These are phyloP conservation scores for Eleusine indica DNA, from an alignment of 176 grass and related monocot genomes.

Conservation along the genomic window DNA sequence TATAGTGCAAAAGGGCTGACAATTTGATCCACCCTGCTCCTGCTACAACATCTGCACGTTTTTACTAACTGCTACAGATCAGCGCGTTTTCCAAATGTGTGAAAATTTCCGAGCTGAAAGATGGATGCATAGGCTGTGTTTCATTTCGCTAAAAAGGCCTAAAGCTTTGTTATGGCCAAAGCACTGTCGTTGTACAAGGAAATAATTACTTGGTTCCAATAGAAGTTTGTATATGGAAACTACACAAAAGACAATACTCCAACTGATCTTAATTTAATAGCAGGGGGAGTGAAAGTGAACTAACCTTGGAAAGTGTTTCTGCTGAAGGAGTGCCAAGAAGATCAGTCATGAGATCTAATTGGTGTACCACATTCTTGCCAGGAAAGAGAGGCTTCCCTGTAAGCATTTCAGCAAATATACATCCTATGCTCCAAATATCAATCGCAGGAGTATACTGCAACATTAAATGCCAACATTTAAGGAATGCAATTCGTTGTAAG, in stretches of 20 bases:
- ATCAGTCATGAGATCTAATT: slow-evolving; percentile 87
- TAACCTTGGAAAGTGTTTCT: slow-evolving; percentile 65
- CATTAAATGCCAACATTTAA: slow-evolving; percentile 25
- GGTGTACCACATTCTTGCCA: slow-evolving; percentile 84
- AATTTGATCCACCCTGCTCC: no score
- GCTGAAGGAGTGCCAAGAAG: slow-evolving; percentile 71
- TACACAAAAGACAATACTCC: slow-evolving; percentile 4
- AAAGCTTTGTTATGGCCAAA: background rate
- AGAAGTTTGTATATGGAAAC: background rate
- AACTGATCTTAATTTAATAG: slow-evolving; percentile 18
- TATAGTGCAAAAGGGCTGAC: background rate
- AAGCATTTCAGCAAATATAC: slow-evolving; percentile 92
- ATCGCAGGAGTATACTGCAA: slow-evolving; percentile 83
- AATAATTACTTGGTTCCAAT: background rate
- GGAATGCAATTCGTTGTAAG: background rate
- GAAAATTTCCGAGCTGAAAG: background rate
- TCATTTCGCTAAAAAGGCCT: no score
- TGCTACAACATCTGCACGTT: background rate
- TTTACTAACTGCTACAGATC: background rate
- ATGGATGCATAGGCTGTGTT: no score
- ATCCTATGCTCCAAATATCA: slow-evolving; percentile 87
- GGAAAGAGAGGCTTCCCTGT: slow-evolving; percentile 74
- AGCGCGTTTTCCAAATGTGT: background rate
- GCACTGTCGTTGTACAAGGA: background rate
- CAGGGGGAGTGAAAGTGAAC: slow-evolving; percentile 36